phyloP scores from a whole-genome alignment of 1,284 basidiomycete species.

The Ustilago trichophora region DNA sequence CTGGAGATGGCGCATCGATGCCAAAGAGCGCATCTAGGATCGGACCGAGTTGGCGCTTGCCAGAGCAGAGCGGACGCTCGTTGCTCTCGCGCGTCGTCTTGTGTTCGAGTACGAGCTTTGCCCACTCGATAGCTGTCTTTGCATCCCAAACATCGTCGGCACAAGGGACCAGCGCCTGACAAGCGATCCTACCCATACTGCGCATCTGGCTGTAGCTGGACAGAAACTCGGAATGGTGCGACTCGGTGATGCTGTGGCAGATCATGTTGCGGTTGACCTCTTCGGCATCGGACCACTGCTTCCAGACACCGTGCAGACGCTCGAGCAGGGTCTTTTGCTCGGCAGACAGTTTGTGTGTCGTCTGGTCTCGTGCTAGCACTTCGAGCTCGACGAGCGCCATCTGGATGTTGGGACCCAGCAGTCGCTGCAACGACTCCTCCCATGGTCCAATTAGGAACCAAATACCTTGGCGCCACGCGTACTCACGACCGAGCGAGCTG shows the following conservation, averaged over 20 bases:
- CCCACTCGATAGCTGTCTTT: conserved; percentile 43
- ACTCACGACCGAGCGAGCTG: conserved; percentile 29
- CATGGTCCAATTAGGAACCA: conserved; percentile 41
- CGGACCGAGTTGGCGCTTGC: conserved; percentile 35
- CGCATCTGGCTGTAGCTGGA: conserved; percentile 29
- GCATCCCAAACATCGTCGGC: conserved; percentile 45
- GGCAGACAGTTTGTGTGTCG: conserved; percentile 22
- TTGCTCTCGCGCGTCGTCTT: conserved; percentile 29
- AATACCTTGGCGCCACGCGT: conserved; percentile 30
- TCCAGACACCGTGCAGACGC: conserved; percentile 33
- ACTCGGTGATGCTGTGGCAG: conserved; percentile 38
- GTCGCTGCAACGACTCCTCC: conserved; percentile 40
- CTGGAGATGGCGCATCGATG: conserved; percentile 13
- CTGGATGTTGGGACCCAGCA: conserved; percentile 29
- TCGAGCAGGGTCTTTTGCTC: conserved; percentile 32
- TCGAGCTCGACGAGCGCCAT: conserved; percentile 45
- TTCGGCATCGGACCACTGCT: conserved; percentile 47
- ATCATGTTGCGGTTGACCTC: conserved; percentile 44
- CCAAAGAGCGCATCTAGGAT: conserved; percentile 29
- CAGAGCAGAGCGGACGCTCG: conserved; percentile 9
- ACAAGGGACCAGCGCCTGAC: conserved; percentile 38
- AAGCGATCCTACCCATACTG: conserved; percentile 23
- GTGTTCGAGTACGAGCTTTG: conserved; percentile 34
- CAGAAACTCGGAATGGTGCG: conserved; percentile 42
- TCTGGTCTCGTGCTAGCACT: conserved; percentile 28